phyloP scores from a whole-genome alignment of 1,284 basidiomycete species.

The Sanguinoderma infundibulare region DNA sequence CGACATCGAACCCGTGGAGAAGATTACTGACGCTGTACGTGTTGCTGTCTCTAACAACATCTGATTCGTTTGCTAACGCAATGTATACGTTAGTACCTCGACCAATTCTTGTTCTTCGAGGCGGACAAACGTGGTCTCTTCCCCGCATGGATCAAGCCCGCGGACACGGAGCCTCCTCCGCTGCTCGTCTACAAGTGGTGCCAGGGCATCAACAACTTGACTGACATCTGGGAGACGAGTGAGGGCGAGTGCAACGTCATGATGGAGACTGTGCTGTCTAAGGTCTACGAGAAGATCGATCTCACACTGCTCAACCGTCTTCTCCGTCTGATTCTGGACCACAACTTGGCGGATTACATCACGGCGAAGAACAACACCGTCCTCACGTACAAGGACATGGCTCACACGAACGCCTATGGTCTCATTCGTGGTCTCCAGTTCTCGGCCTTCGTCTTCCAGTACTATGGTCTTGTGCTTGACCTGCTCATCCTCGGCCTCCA shows the following conservation, averaged over 20 bases:
- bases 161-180: slow-evolving; percentile 94
- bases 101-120: slow-evolving; percentile 89
- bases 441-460: slow-evolving; percentile 97
- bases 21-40: slow-evolving; percentile 93
- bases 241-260: slow-evolving; percentile 97
- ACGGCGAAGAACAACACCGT: slow-evolving; percentile 98
- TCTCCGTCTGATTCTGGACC: slow-evolving; percentile 92
- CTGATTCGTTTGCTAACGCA: background rate
- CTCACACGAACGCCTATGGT: slow-evolving; percentile 90
- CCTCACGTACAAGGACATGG: slow-evolving; percentile 94
- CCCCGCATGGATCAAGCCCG: slow-evolving; percentile 98
- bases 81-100: slow-evolving; percentile 70
- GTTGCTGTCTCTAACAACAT: background rate
- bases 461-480: slow-evolving; percentile 91
- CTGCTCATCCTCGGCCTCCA: slow-evolving; percentile 92
- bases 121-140: slow-evolving; percentile 97
- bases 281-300: slow-evolving; percentile 98
- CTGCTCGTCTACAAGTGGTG: slow-evolving; percentile 98
- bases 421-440: slow-evolving; percentile 95
- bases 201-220: slow-evolving; percentile 92
- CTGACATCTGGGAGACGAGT: slow-evolving; percentile 95
- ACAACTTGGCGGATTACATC: slow-evolving; percentile 98
- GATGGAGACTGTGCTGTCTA: slow-evolving; percentile 96
- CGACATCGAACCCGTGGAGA: slow-evolving; percentile 97
- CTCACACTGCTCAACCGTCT: slow-evolving; percentile 92